Conservation (phyloP, 2,329 filamentous ascomycete species). For the Zasmidium citrigriseum region DNA sequence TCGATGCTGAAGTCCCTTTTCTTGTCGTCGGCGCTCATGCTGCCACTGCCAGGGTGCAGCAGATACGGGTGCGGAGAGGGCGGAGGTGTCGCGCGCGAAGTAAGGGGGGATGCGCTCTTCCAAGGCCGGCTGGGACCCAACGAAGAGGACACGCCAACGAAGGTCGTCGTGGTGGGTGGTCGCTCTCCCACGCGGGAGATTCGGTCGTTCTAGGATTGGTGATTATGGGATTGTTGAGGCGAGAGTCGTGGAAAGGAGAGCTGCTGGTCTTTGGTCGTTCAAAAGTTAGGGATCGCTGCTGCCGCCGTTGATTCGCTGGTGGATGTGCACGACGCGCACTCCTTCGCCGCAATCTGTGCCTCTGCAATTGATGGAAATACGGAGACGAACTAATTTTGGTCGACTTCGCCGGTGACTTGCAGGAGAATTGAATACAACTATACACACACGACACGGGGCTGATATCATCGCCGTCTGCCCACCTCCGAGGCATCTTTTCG, state of each 20-base stretch:
- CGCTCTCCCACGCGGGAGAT: constrained; percentile 12
- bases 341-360: no score
- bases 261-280: no score
- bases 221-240: background rate
- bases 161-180: constrained; percentile 32
- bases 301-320: no score
- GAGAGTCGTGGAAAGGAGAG: no score
- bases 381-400: background rate
- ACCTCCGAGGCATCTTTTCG: background rate
- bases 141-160: constrained; percentile 31
- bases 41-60: constrained; percentile 7
- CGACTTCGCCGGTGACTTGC: constrained; percentile 1
- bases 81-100: constrained; percentile 14
- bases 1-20: constrained; percentile 76
- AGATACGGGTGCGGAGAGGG: constrained; percentile 6
- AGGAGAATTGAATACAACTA: background rate
- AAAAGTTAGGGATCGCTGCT: no score
- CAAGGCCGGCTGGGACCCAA: constrained; percentile 26
- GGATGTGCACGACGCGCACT: no score
- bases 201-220: no score
- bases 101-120: constrained; percentile 27
- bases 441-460: background rate
- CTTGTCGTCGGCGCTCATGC: constrained; percentile 80
- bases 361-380: no score
- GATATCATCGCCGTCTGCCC: background rate